phyloP scores from a whole-genome alignment of 2,329 filamentous ascomycete species.

The Cladosporium velox region DNA sequence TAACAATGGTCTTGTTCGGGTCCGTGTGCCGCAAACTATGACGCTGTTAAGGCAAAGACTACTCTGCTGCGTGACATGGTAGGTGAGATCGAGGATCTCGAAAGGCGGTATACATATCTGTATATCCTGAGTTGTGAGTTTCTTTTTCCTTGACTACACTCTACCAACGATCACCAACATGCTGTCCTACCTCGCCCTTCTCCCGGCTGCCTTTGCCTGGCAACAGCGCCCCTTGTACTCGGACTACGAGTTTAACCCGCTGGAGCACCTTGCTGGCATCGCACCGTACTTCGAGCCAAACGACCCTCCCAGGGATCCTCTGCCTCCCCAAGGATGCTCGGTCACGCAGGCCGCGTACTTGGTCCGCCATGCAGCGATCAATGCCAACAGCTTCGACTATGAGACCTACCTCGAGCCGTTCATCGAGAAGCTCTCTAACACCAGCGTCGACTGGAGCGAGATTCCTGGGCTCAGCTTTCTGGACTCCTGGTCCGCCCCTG shows the following conservation, averaged over 20 bases:
- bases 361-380: constrained; percentile 54
- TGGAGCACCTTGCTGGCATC: constrained; percentile 53
- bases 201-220: constrained; percentile 19
- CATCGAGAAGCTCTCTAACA: constrained; percentile 60
- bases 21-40: constrained; percentile 10
- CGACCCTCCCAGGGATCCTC: constrained; percentile 49
- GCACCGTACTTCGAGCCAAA: constrained; percentile 53
- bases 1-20: constrained; percentile 2
- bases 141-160: neutral
- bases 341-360: constrained; percentile 53
- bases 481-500: constrained; percentile 56
- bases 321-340: constrained; percentile 54
- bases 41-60: constrained; percentile 1
- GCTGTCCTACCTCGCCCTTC: constrained; percentile 15
- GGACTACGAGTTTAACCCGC: constrained; percentile 48
- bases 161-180: neutral
- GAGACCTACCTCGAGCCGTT: constrained; percentile 55
- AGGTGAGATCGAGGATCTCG: constrained; percentile 1
- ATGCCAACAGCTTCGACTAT: constrained; percentile 56
- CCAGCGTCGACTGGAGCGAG: constrained; percentile 59
- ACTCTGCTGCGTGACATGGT: constrained; percentile 3
- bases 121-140: neutral
- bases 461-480: constrained; percentile 60
- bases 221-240: constrained; percentile 31
- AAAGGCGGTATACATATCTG: neutral